A percentile compares a stretch with the other conserved stretches of the same genome.
These are phyloP conservation scores for Solanum hybrid DNA, from an alignment of 305 asterid species.

Conservation along the genomic window DNA sequence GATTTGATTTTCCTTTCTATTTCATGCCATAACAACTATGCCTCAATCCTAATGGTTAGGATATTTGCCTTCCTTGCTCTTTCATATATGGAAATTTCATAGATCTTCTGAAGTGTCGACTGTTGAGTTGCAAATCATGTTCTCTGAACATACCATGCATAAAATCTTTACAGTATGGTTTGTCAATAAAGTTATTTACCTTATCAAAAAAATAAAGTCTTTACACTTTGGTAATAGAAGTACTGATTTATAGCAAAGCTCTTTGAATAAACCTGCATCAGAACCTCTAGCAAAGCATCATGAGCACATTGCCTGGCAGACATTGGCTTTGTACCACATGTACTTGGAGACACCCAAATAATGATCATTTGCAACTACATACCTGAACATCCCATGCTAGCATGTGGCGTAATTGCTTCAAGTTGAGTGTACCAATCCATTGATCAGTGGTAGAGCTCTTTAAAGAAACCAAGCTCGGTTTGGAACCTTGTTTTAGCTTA, in stretches of 20 bases:
- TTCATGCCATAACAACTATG: not conserved
- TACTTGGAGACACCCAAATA: not conserved
- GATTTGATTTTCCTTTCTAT: not conserved
- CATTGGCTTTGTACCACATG: not conserved
- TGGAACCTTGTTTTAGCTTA: not conserved
- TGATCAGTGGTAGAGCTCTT: not conserved
- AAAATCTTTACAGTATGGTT: not conserved
- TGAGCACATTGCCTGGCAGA: not conserved
- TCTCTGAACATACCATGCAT: not conserved
- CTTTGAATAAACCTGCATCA: not conserved
- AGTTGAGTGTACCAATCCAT: not conserved
- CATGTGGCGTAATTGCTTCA: not conserved
- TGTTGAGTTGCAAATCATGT: not conserved
- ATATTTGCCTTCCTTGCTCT: not conserved
- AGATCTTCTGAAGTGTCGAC: not conserved
- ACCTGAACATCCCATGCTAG: not conserved
- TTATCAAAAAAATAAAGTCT: not conserved
- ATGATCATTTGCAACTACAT: not conserved
- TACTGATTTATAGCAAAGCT: not conserved
- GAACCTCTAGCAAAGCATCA: not conserved
- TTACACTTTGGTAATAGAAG: not conserved
- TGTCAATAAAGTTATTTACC: not conserved
- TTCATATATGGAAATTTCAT: not conserved
- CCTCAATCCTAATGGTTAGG: not conserved
- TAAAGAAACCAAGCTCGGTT: not conserved